These are phyloP conservation scores for Borovskyia barvae DNA, from an alignment of 208 protist species.

Conservation along the genomic window DNA sequence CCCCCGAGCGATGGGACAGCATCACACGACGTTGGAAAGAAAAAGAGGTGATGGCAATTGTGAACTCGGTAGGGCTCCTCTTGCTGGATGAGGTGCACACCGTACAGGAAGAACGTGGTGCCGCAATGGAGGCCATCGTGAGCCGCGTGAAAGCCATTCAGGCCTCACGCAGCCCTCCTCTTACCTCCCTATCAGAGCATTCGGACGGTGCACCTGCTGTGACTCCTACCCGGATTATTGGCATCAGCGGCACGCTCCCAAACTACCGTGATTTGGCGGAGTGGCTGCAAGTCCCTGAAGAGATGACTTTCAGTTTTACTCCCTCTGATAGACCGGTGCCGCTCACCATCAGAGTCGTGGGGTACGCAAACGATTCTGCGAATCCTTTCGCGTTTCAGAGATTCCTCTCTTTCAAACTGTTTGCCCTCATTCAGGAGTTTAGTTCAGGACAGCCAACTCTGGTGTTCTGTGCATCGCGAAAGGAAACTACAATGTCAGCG, in stretches of 20 bases:
- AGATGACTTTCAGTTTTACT: constrained; percentile 63
- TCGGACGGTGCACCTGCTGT: background rate
- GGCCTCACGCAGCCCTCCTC: background rate
- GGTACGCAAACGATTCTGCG: constrained; percentile 57
- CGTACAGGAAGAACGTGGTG: constrained; percentile 88
- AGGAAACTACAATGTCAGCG: constrained; percentile 67
- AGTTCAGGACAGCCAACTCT: constrained; percentile 77
- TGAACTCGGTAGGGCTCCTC: constrained; percentile 76
- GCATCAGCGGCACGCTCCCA: constrained; percentile 91
- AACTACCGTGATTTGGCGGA: constrained; percentile 89
- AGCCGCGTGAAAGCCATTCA: constrained; percentile 87
- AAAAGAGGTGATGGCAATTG: constrained; percentile 58
- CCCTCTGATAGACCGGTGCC: constrained; percentile 75
- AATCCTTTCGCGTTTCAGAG: constrained; percentile 91
- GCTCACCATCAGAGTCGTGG: constrained; percentile 69
- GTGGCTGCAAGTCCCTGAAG: constrained; percentile 73
- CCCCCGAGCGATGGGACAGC: constrained; percentile 93
- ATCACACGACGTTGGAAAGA: constrained; percentile 92
- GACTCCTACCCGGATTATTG: constrained; percentile 71
- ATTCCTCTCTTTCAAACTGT: constrained; percentile 89
- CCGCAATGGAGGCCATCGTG: constrained; percentile 91
- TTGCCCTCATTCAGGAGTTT: constrained; percentile 69
- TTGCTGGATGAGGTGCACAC: constrained; percentile 94
- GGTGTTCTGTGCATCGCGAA: constrained; percentile 90
- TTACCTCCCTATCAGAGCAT: background rate